A percentile compares a stretch with the other conserved stretches of the same genome.
phyloP scores from a whole-genome alignment of 129 eudicot genomes.

The Silybum marianum region DNA sequence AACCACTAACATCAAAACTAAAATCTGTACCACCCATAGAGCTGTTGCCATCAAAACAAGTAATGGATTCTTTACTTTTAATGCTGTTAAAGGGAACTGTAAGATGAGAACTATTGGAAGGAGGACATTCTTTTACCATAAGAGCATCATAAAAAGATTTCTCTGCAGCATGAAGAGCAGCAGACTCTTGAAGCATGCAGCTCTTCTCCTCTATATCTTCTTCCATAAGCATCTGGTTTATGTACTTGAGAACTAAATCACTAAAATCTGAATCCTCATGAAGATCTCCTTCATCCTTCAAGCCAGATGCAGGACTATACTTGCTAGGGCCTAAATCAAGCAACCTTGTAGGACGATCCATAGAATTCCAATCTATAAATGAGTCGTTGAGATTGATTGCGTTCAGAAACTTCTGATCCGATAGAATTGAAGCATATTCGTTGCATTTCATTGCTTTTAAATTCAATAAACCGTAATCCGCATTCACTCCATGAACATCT shows the following conservation, averaged over 20 bases:
- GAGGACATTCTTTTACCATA: constrained; percentile 48
- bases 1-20: constrained; percentile 29
- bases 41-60: background rate
- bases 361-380: constrained; percentile 18
- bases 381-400: constrained; percentile 27
- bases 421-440: constrained; percentile 32
- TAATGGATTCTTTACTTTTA: constrained; percentile 7
- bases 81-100: constrained; percentile 10
- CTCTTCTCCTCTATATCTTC: constrained; percentile 76
- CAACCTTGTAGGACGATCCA: constrained; percentile 1
- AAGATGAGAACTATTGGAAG: constrained; percentile 3
- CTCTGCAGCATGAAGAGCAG: constrained; percentile 88
- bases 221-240: constrained; percentile 90
- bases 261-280: constrained; percentile 82
- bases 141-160: constrained; percentile 70
- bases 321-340: constrained; percentile 28
- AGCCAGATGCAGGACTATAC: constrained; percentile 25
- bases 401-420: constrained; percentile 36
- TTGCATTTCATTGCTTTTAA: constrained; percentile 29
- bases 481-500: constrained; percentile 53
- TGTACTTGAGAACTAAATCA: constrained; percentile 70
- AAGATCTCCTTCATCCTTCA: constrained; percentile 37
- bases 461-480: constrained; percentile 34
- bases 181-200: constrained; percentile 73
- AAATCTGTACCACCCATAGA: constrained; percentile 20